phyloP scores from a whole-genome alignment of 139 green algal genomes.

The Limnomonas spitsbergensis region DNA sequence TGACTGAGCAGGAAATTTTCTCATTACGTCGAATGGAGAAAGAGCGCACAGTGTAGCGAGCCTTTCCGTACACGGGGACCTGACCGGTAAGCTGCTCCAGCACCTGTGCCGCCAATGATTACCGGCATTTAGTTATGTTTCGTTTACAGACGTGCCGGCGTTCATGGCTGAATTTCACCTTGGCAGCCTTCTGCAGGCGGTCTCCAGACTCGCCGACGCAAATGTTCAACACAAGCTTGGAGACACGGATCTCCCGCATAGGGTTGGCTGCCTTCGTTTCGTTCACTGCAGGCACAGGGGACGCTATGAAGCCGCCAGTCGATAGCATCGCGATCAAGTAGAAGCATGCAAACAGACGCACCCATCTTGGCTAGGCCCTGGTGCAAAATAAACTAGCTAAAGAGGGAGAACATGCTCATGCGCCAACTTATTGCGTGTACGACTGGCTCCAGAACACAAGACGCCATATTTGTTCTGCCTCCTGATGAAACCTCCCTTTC shows the following conservation, averaged over 20 bases:
- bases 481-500: background rate
- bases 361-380: background rate
- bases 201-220: slow-evolving; percentile 96
- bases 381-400: background rate
- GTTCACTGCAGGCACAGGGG: slow-evolving; percentile 26
- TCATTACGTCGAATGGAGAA: slow-evolving; percentile 98
- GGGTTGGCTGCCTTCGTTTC: slow-evolving; percentile 82
- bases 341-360: background rate
- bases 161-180: slow-evolving; percentile 58
- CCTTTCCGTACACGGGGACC: slow-evolving; percentile 95
- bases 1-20: slow-evolving; percentile 97
- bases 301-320: background rate
- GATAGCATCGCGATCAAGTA: too few relatives aligned
- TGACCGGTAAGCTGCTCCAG: slow-evolving; percentile 99
- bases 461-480: too few relatives aligned
- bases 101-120: too few relatives aligned
- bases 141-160: background rate
- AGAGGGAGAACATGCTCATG: background rate
- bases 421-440: too few relatives aligned
- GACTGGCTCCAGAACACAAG: too few relatives aligned
- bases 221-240: slow-evolving; percentile 98
- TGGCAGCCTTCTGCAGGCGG: slow-evolving; percentile 96
- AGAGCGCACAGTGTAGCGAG: slow-evolving; percentile 95
- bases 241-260: slow-evolving; percentile 96
- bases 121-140: background rate